phyloP scores from a whole-genome alignment of 441 rosid species.

The Daphne laureola region DNA sequence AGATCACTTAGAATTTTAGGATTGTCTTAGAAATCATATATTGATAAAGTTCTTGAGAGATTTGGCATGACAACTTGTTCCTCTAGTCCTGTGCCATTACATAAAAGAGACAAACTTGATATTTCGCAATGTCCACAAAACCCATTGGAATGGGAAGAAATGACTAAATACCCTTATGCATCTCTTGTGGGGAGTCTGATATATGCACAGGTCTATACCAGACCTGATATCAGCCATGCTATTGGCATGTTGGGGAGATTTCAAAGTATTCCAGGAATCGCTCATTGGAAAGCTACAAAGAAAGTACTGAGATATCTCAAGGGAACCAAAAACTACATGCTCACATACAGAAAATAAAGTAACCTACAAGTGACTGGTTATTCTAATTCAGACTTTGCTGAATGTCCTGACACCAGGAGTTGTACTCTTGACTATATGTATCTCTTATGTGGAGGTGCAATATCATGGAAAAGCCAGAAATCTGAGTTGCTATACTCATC shows the following conservation, averaged over 20 bases:
- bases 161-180: not conserved
- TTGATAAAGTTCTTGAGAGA: not conserved
- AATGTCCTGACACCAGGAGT: too few relatives aligned
- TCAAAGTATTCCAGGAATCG: not conserved
- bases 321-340: not conserved
- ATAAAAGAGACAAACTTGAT: conserved; percentile 1
- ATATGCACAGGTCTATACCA: not conserved
- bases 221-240: not conserved
- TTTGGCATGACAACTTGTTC: not conserved
- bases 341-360: not conserved
- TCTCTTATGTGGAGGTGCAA: too few relatives aligned
- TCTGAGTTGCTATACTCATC: too few relatives aligned
- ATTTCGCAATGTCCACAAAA: conserved; percentile 2
- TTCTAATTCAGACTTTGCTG: not conserved
- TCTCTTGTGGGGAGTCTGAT: not conserved
- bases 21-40: not conserved
- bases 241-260: not conserved
- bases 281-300: conserved; percentile 1
- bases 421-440: too few relatives aligned
- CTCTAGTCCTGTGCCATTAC: not conserved
- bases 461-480: too few relatives aligned
- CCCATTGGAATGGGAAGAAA: not conserved
- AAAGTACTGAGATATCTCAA: not conserved
- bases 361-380: not conserved
- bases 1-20: conserved; percentile 1